phyloP scores from a whole-genome alignment of 75 land plant genomes.

The Cupressus sempervirens region DNA sequence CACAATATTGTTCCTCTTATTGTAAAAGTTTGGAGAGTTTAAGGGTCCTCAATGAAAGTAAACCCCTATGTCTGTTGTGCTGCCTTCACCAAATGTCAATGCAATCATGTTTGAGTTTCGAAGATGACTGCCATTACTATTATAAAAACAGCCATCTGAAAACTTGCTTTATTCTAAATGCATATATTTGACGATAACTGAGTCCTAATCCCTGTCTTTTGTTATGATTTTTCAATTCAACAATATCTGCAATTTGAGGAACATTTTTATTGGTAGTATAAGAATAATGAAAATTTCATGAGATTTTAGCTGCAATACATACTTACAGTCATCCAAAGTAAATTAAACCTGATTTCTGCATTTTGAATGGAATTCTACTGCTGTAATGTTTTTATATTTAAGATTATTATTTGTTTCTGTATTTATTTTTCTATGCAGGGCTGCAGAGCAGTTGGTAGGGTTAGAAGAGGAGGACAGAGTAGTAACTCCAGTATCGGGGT shows the following conservation, averaged over 20 bases:
- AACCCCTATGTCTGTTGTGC: no score
- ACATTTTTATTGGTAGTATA: not conserved
- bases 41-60: no score
- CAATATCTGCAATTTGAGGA: not conserved
- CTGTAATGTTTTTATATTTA: not conserved
- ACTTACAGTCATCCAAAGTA: not conserved
- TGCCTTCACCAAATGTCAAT: no score
- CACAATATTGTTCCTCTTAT: no score
- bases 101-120: no score
- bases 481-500: constrained; percentile 35
- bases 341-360: not conserved
- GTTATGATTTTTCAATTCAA: not conserved
- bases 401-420: not conserved
- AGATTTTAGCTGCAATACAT: not conserved
- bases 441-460: constrained; percentile 86
- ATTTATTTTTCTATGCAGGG: constrained; percentile 42
- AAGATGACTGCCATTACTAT: no score
- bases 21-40: no score
- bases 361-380: not conserved
- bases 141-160: no score
- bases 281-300: not conserved
- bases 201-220: no score
- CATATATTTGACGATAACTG: no score
- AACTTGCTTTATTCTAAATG: no score
- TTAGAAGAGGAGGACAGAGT: constrained; percentile 60